Base-by-base conservation (phyloP, 495 filamentous ascomycete genomes). In the Tuber umbilicatum region DNA sequence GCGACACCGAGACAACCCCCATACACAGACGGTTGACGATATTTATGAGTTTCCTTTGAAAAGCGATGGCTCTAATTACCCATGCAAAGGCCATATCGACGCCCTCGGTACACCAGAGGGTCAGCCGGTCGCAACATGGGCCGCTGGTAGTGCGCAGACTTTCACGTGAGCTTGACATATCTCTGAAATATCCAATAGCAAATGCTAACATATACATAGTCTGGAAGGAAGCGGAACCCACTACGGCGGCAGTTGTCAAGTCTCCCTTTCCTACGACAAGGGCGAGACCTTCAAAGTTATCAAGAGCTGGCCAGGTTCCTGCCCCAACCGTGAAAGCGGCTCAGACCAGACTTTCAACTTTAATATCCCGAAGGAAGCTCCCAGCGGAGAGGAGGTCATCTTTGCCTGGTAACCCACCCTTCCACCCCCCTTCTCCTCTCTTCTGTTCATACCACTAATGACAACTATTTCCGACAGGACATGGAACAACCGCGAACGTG, bases 191-290 rank as follows among this genome's bases (percentile, higher is more conserved):
- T 74, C 1, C 71, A 69, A 31, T 14, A 41, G 2, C 17, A 78
- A 74, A 45, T 27, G n/a, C 40, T 73, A 73, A 73, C 71, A 12
- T 31, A 37, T 73, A 31, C 40, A 69, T 60, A 78, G 17, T 40
- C 82, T 90, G 71, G 80, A 74, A 45, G 91, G 90, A 50, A 82
- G 82, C 37, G 89, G 89, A 6, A 74, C 79, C 35, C 90, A 91
- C 82, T 83, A 83, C 47, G 90, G 91, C 47, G 91, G 91, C 38
- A 88, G 85, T 16, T 92, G 91, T 82, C 91, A 93, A 82, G 83
- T 87, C 71, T 85, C 86, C 0, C 82, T 92, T 47, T 89, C 86
- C 67, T 90, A 89, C 84, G 90, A 92, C 83, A 84, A 86, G 47
- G 89, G 88, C 12, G 81, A 79, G 42, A 86, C 86, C 17, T 92